Base-by-base conservation (phyloP, 768 basidiomycete species). In the Exidia glandulosa region DNA sequence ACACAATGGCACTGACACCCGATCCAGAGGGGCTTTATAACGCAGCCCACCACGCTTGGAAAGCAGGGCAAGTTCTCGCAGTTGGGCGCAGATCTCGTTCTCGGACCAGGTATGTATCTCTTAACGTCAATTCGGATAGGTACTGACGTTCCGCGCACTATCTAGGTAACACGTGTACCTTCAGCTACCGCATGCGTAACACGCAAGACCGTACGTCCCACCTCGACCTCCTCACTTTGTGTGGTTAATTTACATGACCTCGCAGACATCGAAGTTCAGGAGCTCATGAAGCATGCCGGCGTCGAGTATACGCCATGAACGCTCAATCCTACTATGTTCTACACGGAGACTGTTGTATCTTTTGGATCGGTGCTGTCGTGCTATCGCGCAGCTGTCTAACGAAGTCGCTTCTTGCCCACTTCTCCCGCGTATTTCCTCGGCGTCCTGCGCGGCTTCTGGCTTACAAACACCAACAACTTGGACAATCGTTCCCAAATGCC, bases 181-280 rank as follows among this genome's bases (percentile, higher is more conserved):
- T n/a, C 23, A 25, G 14, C 10, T 27, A 23, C 14, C 16, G 48
- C 10, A 50, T 50, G 48, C 13, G 3, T 10, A 50, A 50, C 48
- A 50, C 48, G 0, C 48, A 50, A 1, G 48, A 50, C 23, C 48
- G 48, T 50, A 50, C 10, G 48, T 37, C 19, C 36, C 36, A 57
- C 61, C 69, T 68, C 2, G 19, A 33, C 31, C 57, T 23, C 31
- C 7, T 25, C 32, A 2, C 23, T 33, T 33, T 52, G 36, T 23
- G 32, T 32, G 45, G 32, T 56, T 32, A 31, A 37, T 10, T 59
- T 32, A 32, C 23, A 16, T 32, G 50, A 29, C 9, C 57, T 37
- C 48, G 2, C 59, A 82, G 81, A 83, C 63, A 64, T 76, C 27
- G 80, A 83, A 57, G 73, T 82, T 3, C 65, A 68, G 1, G 80